Percentiles rank a stretch among this genome's conserved stretches.
These are phyloP conservation scores for Mrakia blollopis DNA, from an alignment of 768 basidiomycete species.

Conservation along the genomic window DNA sequence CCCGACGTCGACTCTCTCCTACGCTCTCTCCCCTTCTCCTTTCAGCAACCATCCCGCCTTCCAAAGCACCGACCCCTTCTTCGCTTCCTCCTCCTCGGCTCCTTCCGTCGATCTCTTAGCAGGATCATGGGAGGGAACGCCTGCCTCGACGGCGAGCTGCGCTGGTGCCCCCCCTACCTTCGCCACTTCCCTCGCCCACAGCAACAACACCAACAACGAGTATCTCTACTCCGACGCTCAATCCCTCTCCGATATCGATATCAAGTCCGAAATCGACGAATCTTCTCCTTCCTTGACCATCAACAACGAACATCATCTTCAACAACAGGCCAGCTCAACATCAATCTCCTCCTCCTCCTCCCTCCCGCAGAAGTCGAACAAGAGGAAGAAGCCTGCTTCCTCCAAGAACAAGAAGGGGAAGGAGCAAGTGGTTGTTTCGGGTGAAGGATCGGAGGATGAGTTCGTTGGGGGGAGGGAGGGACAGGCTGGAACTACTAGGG, in stretches of 20 bases:
- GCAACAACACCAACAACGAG: not conserved
- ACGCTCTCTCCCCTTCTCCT: no score
- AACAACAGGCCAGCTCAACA: no score
- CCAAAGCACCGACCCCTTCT: no score
- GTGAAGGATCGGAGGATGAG: not conserved
- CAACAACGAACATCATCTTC: not conserved
- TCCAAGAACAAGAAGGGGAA: not conserved
- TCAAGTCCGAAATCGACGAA: no score
- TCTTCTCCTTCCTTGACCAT: no score
- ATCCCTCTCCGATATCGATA: no score
- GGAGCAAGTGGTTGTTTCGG: not conserved
- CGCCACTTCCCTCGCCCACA: not conserved
- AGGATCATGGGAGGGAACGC: not conserved
- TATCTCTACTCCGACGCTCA: not conserved
- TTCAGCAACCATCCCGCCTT: no score
- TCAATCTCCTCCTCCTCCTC: not conserved
- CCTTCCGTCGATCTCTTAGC: no score
- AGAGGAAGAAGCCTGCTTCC: not conserved
- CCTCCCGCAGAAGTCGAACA: not conserved
- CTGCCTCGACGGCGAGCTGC: not conserved
- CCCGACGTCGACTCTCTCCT: no score
- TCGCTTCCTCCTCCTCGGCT: no score
- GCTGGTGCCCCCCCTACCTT: no score
- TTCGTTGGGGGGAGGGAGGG: not conserved
- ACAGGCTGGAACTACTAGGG: no score